Evolutionary conservation across 176 grass and related monocot genomes (phyloP).

Genomic region (Carex pumila): DNA sequence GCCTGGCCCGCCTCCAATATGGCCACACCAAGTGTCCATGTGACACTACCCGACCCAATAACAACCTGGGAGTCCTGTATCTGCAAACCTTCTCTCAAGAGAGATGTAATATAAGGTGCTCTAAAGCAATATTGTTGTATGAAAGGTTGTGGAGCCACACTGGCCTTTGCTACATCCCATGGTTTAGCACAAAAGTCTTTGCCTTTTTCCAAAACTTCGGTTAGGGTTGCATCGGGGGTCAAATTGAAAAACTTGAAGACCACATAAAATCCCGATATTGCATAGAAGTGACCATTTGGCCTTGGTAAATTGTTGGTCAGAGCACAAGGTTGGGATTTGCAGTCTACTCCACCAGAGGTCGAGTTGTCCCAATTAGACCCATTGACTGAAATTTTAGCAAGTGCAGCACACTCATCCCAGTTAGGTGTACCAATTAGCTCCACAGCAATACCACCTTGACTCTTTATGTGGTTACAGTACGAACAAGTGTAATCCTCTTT

Average conservation of each 20-base stretch:
- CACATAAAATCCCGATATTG: constrained; percentile 94
- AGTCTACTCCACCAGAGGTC: constrained; percentile 56
- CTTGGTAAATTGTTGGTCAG: constrained; percentile 45
- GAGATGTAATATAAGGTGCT: constrained; percentile 74
- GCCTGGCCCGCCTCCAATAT: constrained; percentile 69
- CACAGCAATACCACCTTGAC: constrained; percentile 59
- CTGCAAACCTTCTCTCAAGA: constrained; percentile 88
- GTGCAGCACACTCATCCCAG: constrained; percentile 71
- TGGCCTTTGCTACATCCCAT: constrained; percentile 81
- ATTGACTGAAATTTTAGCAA: constrained; percentile 73
- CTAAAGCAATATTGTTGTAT: constrained; percentile 97
- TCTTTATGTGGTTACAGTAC: constrained; percentile 48
- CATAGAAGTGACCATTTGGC: constrained; percentile 80
- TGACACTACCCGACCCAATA: constrained; percentile 81
- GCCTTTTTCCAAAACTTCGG: constrained; percentile 70
- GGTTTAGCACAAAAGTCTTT: constrained; percentile 77
- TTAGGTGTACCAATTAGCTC: constrained; percentile 76
- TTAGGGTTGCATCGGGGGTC: constrained; percentile 55
- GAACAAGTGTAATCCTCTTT: constrained; percentile 82
- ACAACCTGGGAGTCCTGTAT: constrained; percentile 76
- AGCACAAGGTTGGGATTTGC: constrained; percentile 71
- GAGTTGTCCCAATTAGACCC: constrained; percentile 72
- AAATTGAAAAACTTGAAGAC: constrained; percentile 98
- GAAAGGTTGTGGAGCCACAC: constrained; percentile 86
- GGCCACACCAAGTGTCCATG: constrained; percentile 91